phyloP scores from a whole-genome alignment of 192 early-diverging fungal species.

The Rhizoclosmatium globosum region DNA sequence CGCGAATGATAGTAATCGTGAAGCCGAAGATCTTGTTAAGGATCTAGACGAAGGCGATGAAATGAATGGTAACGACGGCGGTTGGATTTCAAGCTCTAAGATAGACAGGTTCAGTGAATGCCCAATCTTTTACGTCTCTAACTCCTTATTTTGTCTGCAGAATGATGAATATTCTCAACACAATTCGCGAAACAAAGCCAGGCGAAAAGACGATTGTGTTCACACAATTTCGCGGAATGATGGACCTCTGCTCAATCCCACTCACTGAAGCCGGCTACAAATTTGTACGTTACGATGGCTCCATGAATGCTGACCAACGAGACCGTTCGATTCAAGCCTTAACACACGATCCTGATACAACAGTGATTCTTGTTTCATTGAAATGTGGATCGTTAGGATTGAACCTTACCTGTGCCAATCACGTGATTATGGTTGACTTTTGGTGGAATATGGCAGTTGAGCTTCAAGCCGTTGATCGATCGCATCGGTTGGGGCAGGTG shows the following conservation, averaged over 20 bases:
- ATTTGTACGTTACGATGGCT: slow-evolving; percentile 43
- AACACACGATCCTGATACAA: slow-evolving; percentile 31
- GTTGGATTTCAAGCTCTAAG: slow-evolving; percentile 42
- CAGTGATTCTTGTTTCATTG: slow-evolving; percentile 44
- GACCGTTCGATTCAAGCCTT: slow-evolving; percentile 32
- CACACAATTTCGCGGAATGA: slow-evolving; percentile 40
- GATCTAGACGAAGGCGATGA: slow-evolving; percentile 1
- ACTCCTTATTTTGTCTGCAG: neutral
- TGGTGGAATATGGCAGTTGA: slow-evolving; percentile 77
- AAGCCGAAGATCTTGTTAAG: slow-evolving; percentile 1
- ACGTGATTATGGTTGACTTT: slow-evolving; percentile 52
- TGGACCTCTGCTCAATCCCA: slow-evolving; percentile 40
- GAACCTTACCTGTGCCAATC: slow-evolving; percentile 51
- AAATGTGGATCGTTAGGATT: slow-evolving; percentile 54
- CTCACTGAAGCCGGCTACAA: slow-evolving; percentile 23
- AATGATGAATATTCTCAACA: slow-evolving; percentile 55
- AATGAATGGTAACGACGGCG: neutral
- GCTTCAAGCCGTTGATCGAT: slow-evolving; percentile 71
- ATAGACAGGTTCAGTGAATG: slow-evolving; percentile 32
- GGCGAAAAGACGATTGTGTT: slow-evolving; percentile 47
- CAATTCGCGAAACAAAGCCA: slow-evolving; percentile 51
- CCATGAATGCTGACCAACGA: slow-evolving; percentile 38
- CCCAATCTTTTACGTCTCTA: neutral
- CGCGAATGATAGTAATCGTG: neutral
- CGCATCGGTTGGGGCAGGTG: slow-evolving; percentile 33